A percentile compares a stretch with the other conserved stretches of the same genome.
Evolutionary conservation across 75 land plant species (phyloP).

Genomic region (Selaginella tamariscina): DNA sequence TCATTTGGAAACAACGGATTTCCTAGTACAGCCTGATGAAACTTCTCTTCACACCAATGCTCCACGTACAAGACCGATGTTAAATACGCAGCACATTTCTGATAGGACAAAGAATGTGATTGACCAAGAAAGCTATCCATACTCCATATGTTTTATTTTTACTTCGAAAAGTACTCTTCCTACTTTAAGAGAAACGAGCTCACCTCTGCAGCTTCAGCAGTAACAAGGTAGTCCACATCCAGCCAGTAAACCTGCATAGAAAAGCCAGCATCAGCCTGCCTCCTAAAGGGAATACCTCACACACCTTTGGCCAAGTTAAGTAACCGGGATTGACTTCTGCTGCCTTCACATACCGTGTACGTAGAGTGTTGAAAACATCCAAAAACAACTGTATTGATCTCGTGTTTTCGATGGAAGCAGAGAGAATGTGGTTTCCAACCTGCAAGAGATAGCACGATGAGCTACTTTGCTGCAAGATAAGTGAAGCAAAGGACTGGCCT

Average conservation of each 20-base stretch:
- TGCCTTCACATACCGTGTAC: constrained; percentile 34
- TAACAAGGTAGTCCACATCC: constrained; percentile 70
- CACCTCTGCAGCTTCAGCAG: constrained; percentile 78
- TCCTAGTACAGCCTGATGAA: constrained; percentile 54
- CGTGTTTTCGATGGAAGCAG: constrained; percentile 40
- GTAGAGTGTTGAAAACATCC: constrained; percentile 63
- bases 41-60: constrained; percentile 94
- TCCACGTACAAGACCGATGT: constrained; percentile 78
- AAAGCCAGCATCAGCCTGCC: background rate
- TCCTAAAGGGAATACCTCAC: too few species aligned
- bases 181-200: constrained; percentile 14
- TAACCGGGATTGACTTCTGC: constrained; percentile 10
- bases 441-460: constrained; percentile 20
- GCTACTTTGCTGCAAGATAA: background rate
- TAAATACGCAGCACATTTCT: constrained; percentile 85
- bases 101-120: background rate
- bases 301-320: constrained; percentile 42
- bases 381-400: constrained; percentile 73
- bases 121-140: background rate
- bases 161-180: too few species aligned
- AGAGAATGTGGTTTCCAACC: constrained; percentile 65
- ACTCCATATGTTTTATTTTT: too few species aligned
- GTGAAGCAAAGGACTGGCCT: background rate
- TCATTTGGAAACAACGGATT: constrained; percentile 61
- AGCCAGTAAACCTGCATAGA: constrained; percentile 86